Percentiles rank a stretch among this genome's conserved stretches.
Conservation (phyloP, 441 rosid species). For the Omphalea diandra region DNA sequence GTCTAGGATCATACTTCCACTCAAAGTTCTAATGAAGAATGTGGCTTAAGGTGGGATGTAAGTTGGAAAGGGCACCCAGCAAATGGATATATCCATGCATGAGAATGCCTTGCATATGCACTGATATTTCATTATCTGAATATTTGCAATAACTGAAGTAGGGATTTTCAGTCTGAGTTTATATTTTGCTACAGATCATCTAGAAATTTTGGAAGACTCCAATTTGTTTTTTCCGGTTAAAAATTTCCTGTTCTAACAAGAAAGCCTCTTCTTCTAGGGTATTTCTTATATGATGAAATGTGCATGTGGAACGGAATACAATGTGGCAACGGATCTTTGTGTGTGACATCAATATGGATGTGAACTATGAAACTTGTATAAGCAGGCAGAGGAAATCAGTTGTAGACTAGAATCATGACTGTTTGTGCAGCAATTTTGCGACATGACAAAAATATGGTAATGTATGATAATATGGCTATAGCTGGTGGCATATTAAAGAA, state of each 20-base stretch:
- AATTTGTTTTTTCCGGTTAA: not conserved
- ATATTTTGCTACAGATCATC: not conserved
- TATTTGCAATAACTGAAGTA: not conserved
- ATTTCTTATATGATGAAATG: slow-evolving; percentile 45
- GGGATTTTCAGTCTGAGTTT: not conserved
- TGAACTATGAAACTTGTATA: slow-evolving; percentile 13
- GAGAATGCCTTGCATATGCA: not conserved
- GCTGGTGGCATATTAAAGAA: not conserved
- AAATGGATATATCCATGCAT: slow-evolving; percentile 2
- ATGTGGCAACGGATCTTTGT: slow-evolving; percentile 26
- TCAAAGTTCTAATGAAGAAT: not conserved
- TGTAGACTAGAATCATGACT: not conserved
- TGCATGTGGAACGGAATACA: slow-evolving; percentile 45
- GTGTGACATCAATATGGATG: slow-evolving; percentile 14
- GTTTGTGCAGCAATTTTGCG: slow-evolving; percentile 8
- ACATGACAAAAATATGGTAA: not conserved
- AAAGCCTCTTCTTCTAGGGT: slow-evolving; percentile 31
- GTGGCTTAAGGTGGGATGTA: slow-evolving; percentile 11
- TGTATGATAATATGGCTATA: not conserved
- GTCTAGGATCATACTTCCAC: slow-evolving; percentile 1
- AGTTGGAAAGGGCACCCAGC: not conserved
- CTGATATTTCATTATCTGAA: not conserved
- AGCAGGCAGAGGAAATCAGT: not conserved
- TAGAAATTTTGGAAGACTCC: not conserved
- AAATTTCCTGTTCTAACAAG: slow-evolving; percentile 1